A percentile compares a stretch with the other conserved stretches of the same genome.
These are phyloP conservation scores for Magnaporthales sp. DNA, from an alignment of 2,329 filamentous ascomycete species.

Conservation along the genomic window DNA sequence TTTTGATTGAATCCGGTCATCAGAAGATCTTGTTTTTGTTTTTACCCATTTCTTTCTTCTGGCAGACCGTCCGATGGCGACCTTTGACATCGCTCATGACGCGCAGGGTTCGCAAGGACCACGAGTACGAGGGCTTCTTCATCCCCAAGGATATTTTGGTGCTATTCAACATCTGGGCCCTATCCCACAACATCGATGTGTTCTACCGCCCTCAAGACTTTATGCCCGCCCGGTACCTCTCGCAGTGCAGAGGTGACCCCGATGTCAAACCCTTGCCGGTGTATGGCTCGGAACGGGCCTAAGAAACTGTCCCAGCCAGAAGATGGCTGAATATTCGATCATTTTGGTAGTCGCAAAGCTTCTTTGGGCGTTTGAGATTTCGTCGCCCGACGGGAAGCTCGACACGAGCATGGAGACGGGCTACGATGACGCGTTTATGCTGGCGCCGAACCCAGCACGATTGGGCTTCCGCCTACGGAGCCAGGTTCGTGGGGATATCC, in stretches of 20 bases:
- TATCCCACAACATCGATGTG: constrained; percentile 14
- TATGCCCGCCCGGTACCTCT: constrained; percentile 10
- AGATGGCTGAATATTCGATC: constrained; percentile 13
- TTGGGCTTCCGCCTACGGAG: neutral
- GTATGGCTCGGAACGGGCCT: constrained; percentile 37
- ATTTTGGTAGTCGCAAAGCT: constrained; percentile 24
- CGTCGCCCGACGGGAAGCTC: neutral
- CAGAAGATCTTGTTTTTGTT: neutral
- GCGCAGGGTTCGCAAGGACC: constrained; percentile 34
- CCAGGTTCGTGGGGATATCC: neutral
- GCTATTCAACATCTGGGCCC: constrained; percentile 22
- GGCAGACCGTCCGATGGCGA: constrained; percentile 25
- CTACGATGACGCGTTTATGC: neutral
- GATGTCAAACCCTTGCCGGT: neutral
- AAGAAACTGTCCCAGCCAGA: constrained; percentile 22
- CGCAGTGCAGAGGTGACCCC: neutral
- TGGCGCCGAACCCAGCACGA: neutral
- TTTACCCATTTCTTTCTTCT: neutral
- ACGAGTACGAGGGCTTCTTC: constrained; percentile 36
- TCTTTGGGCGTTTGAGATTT: constrained; percentile 34
- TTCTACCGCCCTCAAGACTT: constrained; percentile 13
- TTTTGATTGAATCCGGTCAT: constrained; percentile 14
- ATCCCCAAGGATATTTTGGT: constrained; percentile 40
- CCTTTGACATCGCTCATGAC: constrained; percentile 28
- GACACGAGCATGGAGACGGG: constrained; percentile 8